Evolutionary conservation across 2,329 filamentous ascomycete genomes (phyloP).

Genomic region (Escovopsis sp.): DNA sequence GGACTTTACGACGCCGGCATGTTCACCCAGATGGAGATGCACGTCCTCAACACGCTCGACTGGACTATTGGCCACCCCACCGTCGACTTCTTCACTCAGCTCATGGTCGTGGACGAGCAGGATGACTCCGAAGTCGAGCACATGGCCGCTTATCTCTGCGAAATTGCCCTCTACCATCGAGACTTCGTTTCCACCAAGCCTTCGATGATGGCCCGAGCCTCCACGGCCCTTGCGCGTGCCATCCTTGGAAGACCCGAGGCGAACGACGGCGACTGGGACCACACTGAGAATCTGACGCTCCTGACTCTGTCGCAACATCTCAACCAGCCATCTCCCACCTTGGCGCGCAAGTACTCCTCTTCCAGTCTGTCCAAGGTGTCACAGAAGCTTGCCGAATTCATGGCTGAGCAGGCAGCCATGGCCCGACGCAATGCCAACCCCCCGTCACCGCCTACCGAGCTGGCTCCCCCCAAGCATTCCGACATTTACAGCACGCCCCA

Average conservation of each 20-base stretch:
- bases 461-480: slow-evolving; percentile 33
- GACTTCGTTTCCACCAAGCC: slow-evolving; percentile 91
- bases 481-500: slow-evolving; percentile 65
- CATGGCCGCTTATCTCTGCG: slow-evolving; percentile 86
- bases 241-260: slow-evolving; percentile 70
- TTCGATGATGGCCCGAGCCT: slow-evolving; percentile 78
- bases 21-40: slow-evolving; percentile 99
- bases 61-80: slow-evolving; percentile 95
- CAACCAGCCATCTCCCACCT: slow-evolving; percentile 41
- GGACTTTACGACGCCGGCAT: slow-evolving; percentile 96
- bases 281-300: slow-evolving; percentile 53
- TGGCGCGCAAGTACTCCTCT: slow-evolving; percentile 45
- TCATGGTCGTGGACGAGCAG: slow-evolving; percentile 66
- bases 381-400: slow-evolving; percentile 41
- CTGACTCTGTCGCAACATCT: slow-evolving; percentile 44
- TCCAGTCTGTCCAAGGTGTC: slow-evolving; percentile 38
- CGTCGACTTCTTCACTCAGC: slow-evolving; percentile 81
- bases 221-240: slow-evolving; percentile 71
- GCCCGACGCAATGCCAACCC: slow-evolving; percentile 34
- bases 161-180: slow-evolving; percentile 90
- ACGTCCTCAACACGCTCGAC: slow-evolving; percentile 91
- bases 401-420: slow-evolving; percentile 43
- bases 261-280: slow-evolving; percentile 62
- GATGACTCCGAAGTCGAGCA: slow-evolving; percentile 81
- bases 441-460: slow-evolving; percentile 45